Conservation (phyloP, 371 early-diverging fungal genomes). For the Nematocida sp. region DNA sequence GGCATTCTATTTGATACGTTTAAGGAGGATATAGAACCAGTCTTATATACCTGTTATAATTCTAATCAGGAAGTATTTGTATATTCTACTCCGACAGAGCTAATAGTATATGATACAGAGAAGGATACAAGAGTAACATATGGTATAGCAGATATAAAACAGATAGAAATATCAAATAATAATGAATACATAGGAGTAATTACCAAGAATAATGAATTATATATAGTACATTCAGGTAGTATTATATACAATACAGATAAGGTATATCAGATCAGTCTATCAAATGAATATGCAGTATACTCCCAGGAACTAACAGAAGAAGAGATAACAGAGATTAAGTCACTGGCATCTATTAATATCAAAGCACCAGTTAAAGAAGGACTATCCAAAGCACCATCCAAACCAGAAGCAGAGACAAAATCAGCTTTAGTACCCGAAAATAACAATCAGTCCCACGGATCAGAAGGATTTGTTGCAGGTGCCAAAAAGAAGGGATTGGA, state of each 20-base stretch:
- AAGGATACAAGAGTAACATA: conserved; percentile 1
- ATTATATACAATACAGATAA: not conserved
- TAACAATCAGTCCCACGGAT: too few species aligned
- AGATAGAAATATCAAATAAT: conserved; percentile 53
- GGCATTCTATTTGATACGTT: conserved; percentile 62
- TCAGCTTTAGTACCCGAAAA: too few species aligned
- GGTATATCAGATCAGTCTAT: conserved; percentile 37
- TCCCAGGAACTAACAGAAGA: conserved; percentile 11
- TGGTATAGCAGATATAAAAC: conserved; percentile 38
- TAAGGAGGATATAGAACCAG: conserved; percentile 26
- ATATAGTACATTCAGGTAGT: conserved; percentile 11
- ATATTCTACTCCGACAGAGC: not conserved
- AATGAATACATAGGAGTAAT: conserved; percentile 33
- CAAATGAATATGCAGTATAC: conserved; percentile 45
- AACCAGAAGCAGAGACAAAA: not conserved
- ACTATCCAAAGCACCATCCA: not conserved
- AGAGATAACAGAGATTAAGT: not conserved
- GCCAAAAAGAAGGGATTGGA: too few species aligned
- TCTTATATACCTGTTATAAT: conserved; percentile 41
- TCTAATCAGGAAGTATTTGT: conserved; percentile 46
- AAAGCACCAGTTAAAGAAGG: not conserved
- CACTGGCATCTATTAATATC: not conserved
- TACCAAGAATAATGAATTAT: conserved; percentile 20
- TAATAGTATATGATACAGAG: conserved; percentile 39
- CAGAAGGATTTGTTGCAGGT: too few species aligned